These are phyloP conservation scores for Alternaria arborescens DNA, from an alignment of 2,329 filamentous ascomycete genomes.

Conservation along the genomic window DNA sequence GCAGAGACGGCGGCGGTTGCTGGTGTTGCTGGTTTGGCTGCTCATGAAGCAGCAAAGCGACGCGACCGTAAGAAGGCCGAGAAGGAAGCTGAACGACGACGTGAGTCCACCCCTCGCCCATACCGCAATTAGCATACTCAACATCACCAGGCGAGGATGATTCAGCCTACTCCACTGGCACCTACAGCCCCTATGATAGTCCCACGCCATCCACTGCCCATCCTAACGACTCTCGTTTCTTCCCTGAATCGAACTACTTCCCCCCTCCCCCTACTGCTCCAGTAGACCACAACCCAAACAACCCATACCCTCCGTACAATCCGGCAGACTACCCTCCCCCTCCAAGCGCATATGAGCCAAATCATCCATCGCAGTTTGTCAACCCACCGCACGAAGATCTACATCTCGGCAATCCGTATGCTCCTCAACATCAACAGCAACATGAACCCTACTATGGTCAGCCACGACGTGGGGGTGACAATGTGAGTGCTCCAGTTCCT, in stretches of 20 bases:
- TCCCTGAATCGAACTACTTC: slow-evolving; percentile 59
- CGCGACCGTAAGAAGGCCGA: slow-evolving; percentile 65
- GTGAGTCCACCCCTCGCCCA: slow-evolving; percentile 52
- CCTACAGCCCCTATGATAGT: slow-evolving; percentile 39
- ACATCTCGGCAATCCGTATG: slow-evolving; percentile 41
- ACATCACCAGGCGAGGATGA: slow-evolving; percentile 44
- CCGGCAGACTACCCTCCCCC: slow-evolving; percentile 57
- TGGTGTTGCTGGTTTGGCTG: slow-evolving; percentile 64
- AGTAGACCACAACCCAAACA: slow-evolving; percentile 39
- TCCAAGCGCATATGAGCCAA: slow-evolving; percentile 33
- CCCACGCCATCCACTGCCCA: slow-evolving; percentile 47
- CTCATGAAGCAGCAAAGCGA: slow-evolving; percentile 65
- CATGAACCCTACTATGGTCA: slow-evolving; percentile 44
- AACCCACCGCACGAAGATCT: slow-evolving; percentile 42
- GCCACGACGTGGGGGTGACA: slow-evolving; percentile 52
- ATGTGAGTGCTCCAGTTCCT: slow-evolving; percentile 59
- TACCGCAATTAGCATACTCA: slow-evolving; percentile 30
- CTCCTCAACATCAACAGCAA: slow-evolving; percentile 30
- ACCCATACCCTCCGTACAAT: slow-evolving; percentile 45
- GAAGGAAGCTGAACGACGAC: slow-evolving; percentile 59
- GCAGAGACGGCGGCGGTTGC: slow-evolving; percentile 66
- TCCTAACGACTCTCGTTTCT: slow-evolving; percentile 49
- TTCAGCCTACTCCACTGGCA: slow-evolving; percentile 45
- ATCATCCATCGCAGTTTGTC: slow-evolving; percentile 41
- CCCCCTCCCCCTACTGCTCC: slow-evolving; percentile 56